phyloP scores from a whole-genome alignment of 345 rosid genomes.

The Gossypium arboreum region DNA sequence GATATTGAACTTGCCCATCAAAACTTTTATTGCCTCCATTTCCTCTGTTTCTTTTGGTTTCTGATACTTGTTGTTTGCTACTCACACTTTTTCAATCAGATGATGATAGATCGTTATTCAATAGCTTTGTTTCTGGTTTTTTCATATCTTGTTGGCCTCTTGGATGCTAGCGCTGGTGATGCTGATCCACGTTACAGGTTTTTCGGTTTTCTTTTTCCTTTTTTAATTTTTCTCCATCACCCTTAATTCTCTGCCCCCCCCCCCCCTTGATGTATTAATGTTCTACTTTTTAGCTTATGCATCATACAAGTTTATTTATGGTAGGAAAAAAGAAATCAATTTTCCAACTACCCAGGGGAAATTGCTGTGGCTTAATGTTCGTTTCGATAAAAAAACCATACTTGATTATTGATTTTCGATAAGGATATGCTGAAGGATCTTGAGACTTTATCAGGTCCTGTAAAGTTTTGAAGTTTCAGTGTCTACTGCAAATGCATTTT shows the following conservation, averaged over 20 bases:
- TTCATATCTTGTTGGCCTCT: neutral
- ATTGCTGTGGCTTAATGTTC: neutral
- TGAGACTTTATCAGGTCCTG: neutral
- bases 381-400: neutral
- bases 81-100: neutral
- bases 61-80: neutral
- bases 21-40: neutral
- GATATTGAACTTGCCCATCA: neutral
- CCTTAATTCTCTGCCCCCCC: neutral
- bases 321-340: neutral
- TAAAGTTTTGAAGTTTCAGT: neutral
- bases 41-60: neutral
- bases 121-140: neutral
- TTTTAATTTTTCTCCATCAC: neutral
- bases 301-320: neutral
- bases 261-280: neutral
- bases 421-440: neutral
- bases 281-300: neutral
- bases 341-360: neutral
- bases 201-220: neutral
- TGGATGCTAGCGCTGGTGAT: constrained; percentile 68
- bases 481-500: neutral
- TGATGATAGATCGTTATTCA: constrained; percentile 2
- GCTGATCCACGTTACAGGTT: constrained; percentile 70
- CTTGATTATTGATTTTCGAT: neutral